Evolutionary conservation across 2,329 filamentous ascomycete species (phyloP).

Genomic region (Cercospora sesami): DNA sequence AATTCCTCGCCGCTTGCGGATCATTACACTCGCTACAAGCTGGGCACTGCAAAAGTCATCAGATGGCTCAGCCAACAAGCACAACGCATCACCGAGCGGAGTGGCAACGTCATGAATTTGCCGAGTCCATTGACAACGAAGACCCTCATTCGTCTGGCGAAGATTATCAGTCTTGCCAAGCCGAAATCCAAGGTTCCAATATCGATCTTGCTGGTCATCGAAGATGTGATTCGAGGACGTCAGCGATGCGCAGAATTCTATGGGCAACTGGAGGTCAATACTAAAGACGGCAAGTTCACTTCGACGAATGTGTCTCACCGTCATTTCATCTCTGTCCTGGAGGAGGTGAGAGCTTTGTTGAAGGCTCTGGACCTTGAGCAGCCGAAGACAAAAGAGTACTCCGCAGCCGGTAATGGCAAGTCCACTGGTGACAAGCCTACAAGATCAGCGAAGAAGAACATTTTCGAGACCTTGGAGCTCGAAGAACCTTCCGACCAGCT

Average conservation of each 20-base stretch:
- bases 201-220: neutral
- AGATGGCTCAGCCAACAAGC: conserved; percentile 4
- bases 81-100: neutral
- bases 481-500: neutral
- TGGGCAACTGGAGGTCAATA: neutral
- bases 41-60: neutral
- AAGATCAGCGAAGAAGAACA: neutral
- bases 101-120: neutral
- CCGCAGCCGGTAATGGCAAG: neutral
- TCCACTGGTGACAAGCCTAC: neutral
- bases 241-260: neutral
- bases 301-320: neutral
- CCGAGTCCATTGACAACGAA: neutral
- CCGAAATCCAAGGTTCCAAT: neutral
- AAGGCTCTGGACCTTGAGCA: neutral
- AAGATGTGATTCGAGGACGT: neutral
- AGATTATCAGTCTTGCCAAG: neutral
- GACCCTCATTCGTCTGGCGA: neutral
- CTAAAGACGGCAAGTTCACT: neutral
- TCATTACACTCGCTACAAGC: conserved; percentile 3
- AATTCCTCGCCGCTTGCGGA: neutral
- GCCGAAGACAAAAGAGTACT: neutral
- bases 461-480: neutral
- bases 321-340: neutral
- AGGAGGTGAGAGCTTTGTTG: neutral